phyloP scores from a whole-genome alignment of 1,284 basidiomycete genomes.

The Tylopilus orsonianus region DNA sequence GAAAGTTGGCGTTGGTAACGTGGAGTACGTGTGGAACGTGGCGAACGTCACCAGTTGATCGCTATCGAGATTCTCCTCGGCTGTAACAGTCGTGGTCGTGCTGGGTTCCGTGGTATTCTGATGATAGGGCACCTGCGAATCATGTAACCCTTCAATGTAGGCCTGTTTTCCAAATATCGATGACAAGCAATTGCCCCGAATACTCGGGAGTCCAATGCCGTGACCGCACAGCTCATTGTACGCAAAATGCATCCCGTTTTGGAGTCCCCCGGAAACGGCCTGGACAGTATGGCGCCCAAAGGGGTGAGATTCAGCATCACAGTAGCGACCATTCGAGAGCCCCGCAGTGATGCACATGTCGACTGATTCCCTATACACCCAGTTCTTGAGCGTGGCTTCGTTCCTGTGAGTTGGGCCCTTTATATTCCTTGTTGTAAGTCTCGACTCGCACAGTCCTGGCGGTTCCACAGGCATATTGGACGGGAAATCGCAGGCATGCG shows the following conservation, averaged over 20 bases:
- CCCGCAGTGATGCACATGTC: background rate
- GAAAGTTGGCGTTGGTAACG: slow-evolving; percentile 31
- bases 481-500: slow-evolving; percentile 7
- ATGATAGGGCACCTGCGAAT: slow-evolving; percentile 20
- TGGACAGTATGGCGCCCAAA: background rate
- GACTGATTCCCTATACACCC: slow-evolving; percentile 5
- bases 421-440: background rate
- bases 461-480: background rate
- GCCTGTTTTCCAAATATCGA: background rate
- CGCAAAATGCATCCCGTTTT: background rate
- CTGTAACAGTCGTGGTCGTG: background rate
- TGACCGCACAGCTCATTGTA: background rate
- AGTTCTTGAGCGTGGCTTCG: slow-evolving; percentile 2
- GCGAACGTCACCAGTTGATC: slow-evolving; percentile 17
- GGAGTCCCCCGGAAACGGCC: background rate
- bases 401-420: background rate
- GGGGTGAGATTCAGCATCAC: background rate
- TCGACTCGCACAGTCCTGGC: slow-evolving; percentile 2
- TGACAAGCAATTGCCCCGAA: background rate
- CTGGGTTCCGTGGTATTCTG: slow-evolving; percentile 6
- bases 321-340: background rate
- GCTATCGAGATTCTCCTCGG: slow-evolving; percentile 19
- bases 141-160: slow-evolving; percentile 3
- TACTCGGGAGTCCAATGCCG: slow-evolving; percentile 1
- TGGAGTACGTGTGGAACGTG: slow-evolving; percentile 29